A percentile compares a stretch with the other conserved stretches of the same genome.
Evolutionary conservation across 441 rosid genomes (phyloP).

Genomic region (Croton setiger): DNA sequence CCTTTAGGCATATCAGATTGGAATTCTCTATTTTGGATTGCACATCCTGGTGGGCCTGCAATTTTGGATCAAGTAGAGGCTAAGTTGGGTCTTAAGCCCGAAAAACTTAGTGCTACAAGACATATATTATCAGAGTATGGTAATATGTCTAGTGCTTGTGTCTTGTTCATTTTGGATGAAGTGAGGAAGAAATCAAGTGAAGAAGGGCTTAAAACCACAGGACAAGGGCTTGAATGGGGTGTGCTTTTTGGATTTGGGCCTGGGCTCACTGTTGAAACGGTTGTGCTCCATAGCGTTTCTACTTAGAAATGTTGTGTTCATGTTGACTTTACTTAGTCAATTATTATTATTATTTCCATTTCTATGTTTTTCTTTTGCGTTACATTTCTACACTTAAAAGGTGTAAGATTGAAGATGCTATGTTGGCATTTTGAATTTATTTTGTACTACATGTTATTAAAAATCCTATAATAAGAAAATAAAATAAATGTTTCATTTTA

Average conservation of each 20-base stretch:
- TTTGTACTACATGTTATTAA: no score
- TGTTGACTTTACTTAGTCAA: neutral
- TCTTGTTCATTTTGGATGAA: conserved; percentile 40
- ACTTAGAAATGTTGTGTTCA: neutral
- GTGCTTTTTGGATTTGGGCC: conserved; percentile 52
- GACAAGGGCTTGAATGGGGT: conserved; percentile 52
- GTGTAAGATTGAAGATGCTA: no score
- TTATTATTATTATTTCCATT: neutral
- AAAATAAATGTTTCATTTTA: no score
- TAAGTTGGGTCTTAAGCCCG: conserved; percentile 30
- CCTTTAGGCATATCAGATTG: conserved; percentile 43
- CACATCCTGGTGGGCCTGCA: conserved; percentile 51
- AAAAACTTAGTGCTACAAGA: conserved; percentile 32
- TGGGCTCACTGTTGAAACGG: conserved; percentile 44
- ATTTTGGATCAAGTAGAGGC: conserved; percentile 39
- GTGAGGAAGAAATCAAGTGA: conserved; percentile 37
- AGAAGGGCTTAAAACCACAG: conserved; percentile 29
- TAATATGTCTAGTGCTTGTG: conserved; percentile 44
- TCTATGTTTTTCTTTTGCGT: neutral
- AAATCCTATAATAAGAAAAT: no score
- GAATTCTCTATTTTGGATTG: conserved; percentile 48
- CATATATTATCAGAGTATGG: conserved; percentile 41
- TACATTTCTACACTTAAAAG: no score
- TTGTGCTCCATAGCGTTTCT: conserved; percentile 40
- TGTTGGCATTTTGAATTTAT: no score